Evolutionary conservation across 192 early-diverging fungal species (phyloP).

Genomic region (Coemansia sp.): DNA sequence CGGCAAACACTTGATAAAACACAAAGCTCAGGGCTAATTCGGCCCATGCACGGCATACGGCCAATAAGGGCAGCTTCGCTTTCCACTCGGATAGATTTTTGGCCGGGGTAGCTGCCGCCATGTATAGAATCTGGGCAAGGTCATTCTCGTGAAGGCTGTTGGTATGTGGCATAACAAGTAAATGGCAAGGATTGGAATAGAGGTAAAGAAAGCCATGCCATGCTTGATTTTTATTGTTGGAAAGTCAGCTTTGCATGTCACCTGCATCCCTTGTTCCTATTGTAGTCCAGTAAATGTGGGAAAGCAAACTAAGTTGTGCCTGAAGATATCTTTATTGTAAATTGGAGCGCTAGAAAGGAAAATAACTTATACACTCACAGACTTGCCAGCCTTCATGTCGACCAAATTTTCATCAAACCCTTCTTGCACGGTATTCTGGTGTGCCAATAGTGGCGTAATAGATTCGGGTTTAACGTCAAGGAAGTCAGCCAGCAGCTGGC

Average conservation of each 20-base stretch:
- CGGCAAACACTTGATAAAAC: background rate
- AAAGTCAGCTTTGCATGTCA: background rate
- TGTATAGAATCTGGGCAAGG: background rate
- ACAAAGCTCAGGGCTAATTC: background rate
- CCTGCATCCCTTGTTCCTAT: background rate
- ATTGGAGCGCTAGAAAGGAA: background rate
- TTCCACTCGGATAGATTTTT: background rate
- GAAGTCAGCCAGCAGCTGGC: slow-evolving; percentile 58
- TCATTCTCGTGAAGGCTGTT: background rate
- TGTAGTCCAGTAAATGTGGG: background rate
- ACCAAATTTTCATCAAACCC: background rate
- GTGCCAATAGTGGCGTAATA: slow-evolving; percentile 52
- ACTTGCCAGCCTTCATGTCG: background rate
- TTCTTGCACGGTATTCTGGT: slow-evolving; percentile 14
- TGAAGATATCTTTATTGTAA: background rate
- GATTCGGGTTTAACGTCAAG: slow-evolving; percentile 57
- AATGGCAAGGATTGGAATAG: background rate
- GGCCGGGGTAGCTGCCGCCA: background rate
- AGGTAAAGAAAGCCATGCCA: background rate
- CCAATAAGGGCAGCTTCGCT: background rate
- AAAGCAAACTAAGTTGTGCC: background rate
- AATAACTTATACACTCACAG: background rate
- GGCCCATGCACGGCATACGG: background rate
- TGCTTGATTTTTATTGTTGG: background rate
- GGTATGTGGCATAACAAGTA: background rate